Conservation (phyloP, 202 grass and related monocot species). For the Carex arenaria region DNA sequence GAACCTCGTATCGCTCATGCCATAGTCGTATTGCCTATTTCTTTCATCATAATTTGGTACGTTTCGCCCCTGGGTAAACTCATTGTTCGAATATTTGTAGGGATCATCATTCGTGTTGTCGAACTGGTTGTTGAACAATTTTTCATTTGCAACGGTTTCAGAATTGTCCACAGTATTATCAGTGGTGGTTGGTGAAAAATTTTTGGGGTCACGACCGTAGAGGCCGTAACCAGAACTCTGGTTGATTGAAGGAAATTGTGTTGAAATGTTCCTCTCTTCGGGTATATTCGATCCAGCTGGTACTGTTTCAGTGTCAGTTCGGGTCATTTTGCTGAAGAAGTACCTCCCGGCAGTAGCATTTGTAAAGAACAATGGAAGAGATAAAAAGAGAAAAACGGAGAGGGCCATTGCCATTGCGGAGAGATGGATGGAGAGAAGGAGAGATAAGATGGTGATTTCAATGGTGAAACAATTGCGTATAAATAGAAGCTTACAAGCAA, state of each 20-base stretch:
- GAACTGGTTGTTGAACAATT: conserved; percentile 6
- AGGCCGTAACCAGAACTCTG: conserved; percentile 34
- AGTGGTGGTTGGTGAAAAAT: conserved; percentile 3
- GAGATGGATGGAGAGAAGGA: not conserved
- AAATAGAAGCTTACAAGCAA: not conserved
- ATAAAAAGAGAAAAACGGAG: conserved; percentile 18
- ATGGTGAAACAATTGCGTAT: not conserved
- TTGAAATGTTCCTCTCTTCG: not conserved
- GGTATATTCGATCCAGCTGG: not conserved
- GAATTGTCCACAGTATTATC: not conserved
- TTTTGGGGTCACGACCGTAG: conserved; percentile 13
- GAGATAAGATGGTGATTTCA: not conserved
- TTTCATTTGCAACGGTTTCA: not conserved
- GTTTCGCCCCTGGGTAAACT: not conserved
- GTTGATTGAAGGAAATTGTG: conserved; percentile 18
- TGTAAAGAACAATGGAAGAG: not conserved
- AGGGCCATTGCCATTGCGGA: conserved; percentile 8
- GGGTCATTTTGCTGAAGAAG: conserved; percentile 29
- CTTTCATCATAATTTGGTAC: conserved; percentile 1
- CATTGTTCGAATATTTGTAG: not conserved
- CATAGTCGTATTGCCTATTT: conserved; percentile 18
- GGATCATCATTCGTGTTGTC: not conserved
- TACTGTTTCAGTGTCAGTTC: not conserved
- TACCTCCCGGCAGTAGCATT: conserved; percentile 15
- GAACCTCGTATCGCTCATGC: conserved; percentile 41